Base-by-base conservation (phyloP, 2,329 filamentous ascomycete species). In the Stagonosporopsis vannaccii region DNA sequence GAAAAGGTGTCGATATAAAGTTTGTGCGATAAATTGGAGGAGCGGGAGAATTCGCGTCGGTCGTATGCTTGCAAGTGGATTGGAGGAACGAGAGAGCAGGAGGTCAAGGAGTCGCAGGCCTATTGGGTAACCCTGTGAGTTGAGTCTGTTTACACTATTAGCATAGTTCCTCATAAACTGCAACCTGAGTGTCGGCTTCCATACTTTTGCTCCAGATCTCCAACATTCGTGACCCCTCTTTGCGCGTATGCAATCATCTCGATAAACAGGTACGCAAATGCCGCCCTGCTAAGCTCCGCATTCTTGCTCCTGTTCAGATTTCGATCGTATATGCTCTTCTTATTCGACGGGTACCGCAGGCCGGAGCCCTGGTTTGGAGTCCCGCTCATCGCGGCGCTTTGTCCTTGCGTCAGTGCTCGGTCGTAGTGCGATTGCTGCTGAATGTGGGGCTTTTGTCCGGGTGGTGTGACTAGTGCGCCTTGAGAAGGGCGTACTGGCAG, bases 171-270 rank as follows among this genome's bases (percentile, higher is more conserved):
- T 19, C n/a, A 3, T 4, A 19, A 37, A 26, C 20, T 19, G 26
- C 19, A n/a, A 32, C 12, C n/a, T 23, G 45, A 5, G 22, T 5
- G 8, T 13, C 4, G 5, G 23, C 9, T n/a, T 17, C 12, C 81
- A 52, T 78, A 96, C 92, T 90, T 84, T 79, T 93, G 91, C 76
- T 99, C 95, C 17, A 99, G 82, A 77, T 98, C 95, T 69, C 94
- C 90, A 57, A 99, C 96, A 6, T 92, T 93, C 65, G 90, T 95
- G 51, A 97, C 94, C 60, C 91, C 85, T 70, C 88, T 85, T 76
- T 98, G 95, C 66, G 95, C 94, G 77, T 98, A 98, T 70, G 87
- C 89, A 45, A 99, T 93, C 90, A 98, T 97, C 81, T 97, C 94
- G 58, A 90, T 89, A 75, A 99, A 98, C 56, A 99, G 83, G 77